Evolutionary conservation across 495 filamentous ascomycete genomes (phyloP).

Genomic region (Clavariopsis aquatica): DNA sequence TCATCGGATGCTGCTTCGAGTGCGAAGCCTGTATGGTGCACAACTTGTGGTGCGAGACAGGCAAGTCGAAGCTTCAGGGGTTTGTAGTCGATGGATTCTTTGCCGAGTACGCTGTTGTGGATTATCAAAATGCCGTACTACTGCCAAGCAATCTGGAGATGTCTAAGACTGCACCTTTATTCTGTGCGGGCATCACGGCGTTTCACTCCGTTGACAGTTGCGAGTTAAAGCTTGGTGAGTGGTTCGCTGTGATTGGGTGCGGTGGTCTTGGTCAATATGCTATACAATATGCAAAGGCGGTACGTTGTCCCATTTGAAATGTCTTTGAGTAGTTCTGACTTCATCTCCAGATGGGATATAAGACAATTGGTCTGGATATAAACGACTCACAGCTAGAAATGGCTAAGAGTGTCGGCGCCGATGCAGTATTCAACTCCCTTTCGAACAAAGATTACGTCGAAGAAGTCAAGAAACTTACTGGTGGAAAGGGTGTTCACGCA

Average conservation of each 20-base stretch:
- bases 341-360: conserved; percentile 34
- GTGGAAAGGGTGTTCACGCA: conserved; percentile 41
- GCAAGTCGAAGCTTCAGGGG: conserved; percentile 44
- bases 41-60: conserved; percentile 45
- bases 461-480: conserved; percentile 43
- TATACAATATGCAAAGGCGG: conserved; percentile 42
- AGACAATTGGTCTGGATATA: conserved; percentile 40
- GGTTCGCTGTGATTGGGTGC: conserved; percentile 40
- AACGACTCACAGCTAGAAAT: conserved; percentile 42
- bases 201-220: conserved; percentile 48
- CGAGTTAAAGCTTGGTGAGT: conserved; percentile 44
- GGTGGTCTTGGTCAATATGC: conserved; percentile 39
- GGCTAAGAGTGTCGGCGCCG: conserved; percentile 39
- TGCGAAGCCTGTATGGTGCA: conserved; percentile 48
- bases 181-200: conserved; percentile 49
- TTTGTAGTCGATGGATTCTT: conserved; percentile 48
- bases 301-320: not conserved
- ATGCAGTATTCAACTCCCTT: conserved; percentile 46
- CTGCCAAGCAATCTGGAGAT: conserved; percentile 43
- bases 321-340: not conserved
- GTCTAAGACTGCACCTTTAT: conserved; percentile 41
- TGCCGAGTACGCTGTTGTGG: conserved; percentile 45
- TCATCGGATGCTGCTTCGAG: conserved; percentile 46
- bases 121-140: conserved; percentile 46
- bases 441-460: conserved; percentile 43